Percentiles rank a stretch among this genome's conserved stretches.
Evolutionary conservation across 1,284 basidiomycete genomes (phyloP).

Genomic region (Ceratobasidium sp.): DNA sequence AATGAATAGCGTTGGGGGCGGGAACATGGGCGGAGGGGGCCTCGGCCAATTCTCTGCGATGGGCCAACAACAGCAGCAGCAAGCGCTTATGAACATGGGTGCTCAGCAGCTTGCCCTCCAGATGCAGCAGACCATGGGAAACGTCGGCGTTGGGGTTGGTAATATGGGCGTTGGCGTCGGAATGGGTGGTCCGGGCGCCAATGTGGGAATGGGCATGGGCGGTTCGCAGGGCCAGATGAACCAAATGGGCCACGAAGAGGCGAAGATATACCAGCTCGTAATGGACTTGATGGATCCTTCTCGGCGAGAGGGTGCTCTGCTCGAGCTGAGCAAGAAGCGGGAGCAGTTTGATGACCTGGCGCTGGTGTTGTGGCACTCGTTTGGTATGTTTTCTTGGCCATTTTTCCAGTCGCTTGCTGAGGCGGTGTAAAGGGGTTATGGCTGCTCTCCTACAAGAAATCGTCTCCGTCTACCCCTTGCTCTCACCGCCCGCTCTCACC

Average conservation of each 20-base stretch:
- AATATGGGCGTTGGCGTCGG: constrained; percentile 41
- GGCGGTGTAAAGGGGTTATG: constrained; percentile 87
- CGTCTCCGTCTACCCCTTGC: constrained; percentile 96
- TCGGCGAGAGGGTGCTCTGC: constrained; percentile 85
- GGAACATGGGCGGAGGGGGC: constrained; percentile 15
- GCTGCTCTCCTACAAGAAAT: constrained; percentile 98
- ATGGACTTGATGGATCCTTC: constrained; percentile 82
- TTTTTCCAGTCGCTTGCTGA: constrained; percentile 16
- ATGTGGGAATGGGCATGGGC: constrained; percentile 27
- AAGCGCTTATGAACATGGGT: constrained; percentile 41
- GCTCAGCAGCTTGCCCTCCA: constrained; percentile 39
- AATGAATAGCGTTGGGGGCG: constrained; percentile 25
- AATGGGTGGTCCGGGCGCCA: constrained; percentile 27
- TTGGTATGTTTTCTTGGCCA: constrained; percentile 71
- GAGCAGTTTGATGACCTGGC: constrained; percentile 99
- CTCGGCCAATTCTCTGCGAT: constrained; percentile 34
- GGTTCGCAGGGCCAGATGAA: constrained; percentile 37
- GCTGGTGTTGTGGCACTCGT: constrained; percentile 98
- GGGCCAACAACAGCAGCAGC: constrained; percentile 42
- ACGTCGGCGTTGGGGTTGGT: constrained; percentile 6
- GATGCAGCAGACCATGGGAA: constrained; percentile 44
- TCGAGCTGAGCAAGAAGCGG: constrained; percentile 98
- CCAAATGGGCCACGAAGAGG: constrained; percentile 67
- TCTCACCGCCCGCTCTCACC: constrained; percentile 95
- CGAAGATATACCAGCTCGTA: constrained; percentile 84